Evolutionary conservation across 2,329 filamentous ascomycete genomes (phyloP), one percentile per base, ranked within the genome.

Genomic region (Ophiostoma perfectum): DNA sequence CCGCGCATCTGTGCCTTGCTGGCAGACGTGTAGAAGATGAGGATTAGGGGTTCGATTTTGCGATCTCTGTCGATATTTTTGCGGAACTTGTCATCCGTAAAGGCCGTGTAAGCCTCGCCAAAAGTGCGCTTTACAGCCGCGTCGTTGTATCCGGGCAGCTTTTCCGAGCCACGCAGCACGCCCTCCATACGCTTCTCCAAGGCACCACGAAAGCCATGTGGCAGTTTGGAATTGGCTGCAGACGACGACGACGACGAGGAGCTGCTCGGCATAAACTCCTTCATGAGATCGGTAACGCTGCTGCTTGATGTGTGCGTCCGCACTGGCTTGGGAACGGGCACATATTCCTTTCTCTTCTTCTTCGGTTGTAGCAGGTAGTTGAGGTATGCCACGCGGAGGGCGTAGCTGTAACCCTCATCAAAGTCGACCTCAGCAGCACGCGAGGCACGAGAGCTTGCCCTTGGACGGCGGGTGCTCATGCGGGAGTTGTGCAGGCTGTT

Each of bases 11-110:
- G 85, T 71, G 96, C 93, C 77, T 96, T 96, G 63, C 92, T 96
- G 6, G 95, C 93, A 71, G 92, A 90, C 1, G 93, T 96, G 79
- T 96, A 98, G 82, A 99, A 98, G 72, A 98, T 97, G 73, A 99
- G 84, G 66, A 99, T 88, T 66, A 98, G 81, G 72, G 96, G 93
- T 78, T 99, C 95, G 36, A 96, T 89, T 75, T 94, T 89, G 71
- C 94, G 87, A 78, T 97, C 94, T 79, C 96, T 96, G 76, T 97
- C 93, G 82, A 97, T 92, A 70, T 88, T 90, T 80, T 93, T 96
- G 73, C 92, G 89, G 75, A 97, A 97, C 63, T 87, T 88, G 71
- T 89, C 88, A 71, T 96, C 92, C 73, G 94, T 97, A 77, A 99
- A 91, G 68, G 92, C 90, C 70, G 94, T 97, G 76, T 97, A 90